A percentile compares a stretch with the other conserved stretches of the same genome.
Conservation (phyloP, 108 stramenopile species). For the Skeletonema marinoi region DNA sequence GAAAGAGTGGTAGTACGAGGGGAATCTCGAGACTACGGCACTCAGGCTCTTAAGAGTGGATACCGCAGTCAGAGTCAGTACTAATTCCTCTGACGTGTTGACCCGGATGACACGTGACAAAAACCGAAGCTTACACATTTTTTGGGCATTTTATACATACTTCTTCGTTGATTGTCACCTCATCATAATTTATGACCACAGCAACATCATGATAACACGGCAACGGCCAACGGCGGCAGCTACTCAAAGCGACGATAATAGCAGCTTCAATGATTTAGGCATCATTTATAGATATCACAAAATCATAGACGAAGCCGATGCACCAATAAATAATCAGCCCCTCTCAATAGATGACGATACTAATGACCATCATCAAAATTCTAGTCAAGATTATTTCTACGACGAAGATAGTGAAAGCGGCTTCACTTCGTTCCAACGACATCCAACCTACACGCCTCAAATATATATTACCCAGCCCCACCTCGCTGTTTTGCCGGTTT, state of each 20-base stretch:
- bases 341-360: neutral
- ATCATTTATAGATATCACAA: neutral
- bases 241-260: neutral
- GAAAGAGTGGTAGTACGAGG: too few relatives aligned
- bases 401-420: neutral
- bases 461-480: constrained; percentile 35
- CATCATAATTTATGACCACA: too few relatives aligned
- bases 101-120: too few relatives aligned
- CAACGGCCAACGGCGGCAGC: neutral
- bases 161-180: too few relatives aligned
- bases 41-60: too few relatives aligned
- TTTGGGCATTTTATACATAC: too few relatives aligned
- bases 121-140: too few relatives aligned
- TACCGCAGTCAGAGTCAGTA: too few relatives aligned
- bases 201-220: neutral
- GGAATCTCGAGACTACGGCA: too few relatives aligned
- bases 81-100: too few relatives aligned
- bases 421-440: neutral
- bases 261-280: neutral
- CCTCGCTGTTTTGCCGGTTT: constrained; percentile 89
- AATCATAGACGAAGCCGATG: neutral
- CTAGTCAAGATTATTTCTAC: neutral
- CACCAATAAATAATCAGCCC: neutral
- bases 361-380: neutral
- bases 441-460: neutral